Conservation (phyloP, 2,329 filamentous ascomycete species). For the Eutypella sp. region DNA sequence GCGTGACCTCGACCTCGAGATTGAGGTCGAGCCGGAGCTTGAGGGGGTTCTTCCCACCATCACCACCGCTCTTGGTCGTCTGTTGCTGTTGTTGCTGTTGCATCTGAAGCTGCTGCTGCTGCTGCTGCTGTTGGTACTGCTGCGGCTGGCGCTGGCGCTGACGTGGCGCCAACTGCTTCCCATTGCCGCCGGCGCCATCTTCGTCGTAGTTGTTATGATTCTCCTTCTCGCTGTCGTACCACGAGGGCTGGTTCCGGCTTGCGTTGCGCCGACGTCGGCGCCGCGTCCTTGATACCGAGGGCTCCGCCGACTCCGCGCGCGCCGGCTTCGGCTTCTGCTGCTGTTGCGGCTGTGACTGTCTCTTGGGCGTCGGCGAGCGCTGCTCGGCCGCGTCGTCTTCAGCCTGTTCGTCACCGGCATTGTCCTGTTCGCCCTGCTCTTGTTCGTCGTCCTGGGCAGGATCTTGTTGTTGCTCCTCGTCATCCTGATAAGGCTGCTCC, state of each 20-base stretch:
- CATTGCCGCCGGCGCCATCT: slow-evolving; percentile 12
- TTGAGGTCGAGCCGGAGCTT: slow-evolving; percentile 74
- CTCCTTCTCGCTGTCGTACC: slow-evolving; percentile 22
- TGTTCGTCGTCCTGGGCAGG: slow-evolving; percentile 5
- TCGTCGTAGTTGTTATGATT: too few species aligned
- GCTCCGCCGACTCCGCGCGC: slow-evolving; percentile 21
- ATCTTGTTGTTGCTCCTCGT: slow-evolving; percentile 6
- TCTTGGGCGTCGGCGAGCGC: slow-evolving; percentile 33
- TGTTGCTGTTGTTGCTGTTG: slow-evolving; percentile 15
- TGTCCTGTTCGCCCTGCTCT: slow-evolving; percentile 3
- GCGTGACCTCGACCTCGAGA: slow-evolving; percentile 76
- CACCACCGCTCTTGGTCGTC: slow-evolving; percentile 26
- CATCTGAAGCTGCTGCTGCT: slow-evolving; percentile 13
- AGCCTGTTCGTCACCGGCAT: background rate
- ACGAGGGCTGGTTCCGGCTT: slow-evolving; percentile 24
- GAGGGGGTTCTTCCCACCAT: slow-evolving; percentile 55
- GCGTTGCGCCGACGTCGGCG: slow-evolving; percentile 11
- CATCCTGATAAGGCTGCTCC: slow-evolving; percentile 7
- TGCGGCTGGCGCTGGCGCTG: slow-evolving; percentile 14
- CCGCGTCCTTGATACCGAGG: slow-evolving; percentile 19
- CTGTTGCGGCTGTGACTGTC: slow-evolving; percentile 27
- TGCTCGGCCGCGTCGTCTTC: slow-evolving; percentile 13
- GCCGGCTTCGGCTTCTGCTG: slow-evolving; percentile 16
- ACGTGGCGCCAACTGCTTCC: slow-evolving; percentile 24
- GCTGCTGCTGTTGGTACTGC: slow-evolving; percentile 13